Conservation (phyloP, 495 filamentous ascomycete species). For the Hyphodiscus hymeniophilus region DNA sequence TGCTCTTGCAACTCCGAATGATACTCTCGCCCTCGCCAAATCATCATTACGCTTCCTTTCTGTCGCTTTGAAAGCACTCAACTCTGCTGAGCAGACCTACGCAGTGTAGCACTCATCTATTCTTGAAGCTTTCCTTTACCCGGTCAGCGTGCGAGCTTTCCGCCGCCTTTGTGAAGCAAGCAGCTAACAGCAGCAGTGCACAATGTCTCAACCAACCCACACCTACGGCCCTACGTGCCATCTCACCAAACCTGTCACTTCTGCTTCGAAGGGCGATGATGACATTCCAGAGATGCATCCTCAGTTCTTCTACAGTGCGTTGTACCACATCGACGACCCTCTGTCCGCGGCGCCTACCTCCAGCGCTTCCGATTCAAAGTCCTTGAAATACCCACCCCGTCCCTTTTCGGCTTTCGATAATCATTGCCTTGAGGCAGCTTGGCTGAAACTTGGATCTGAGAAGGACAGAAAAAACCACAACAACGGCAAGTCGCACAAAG, state of each 20-base stretch:
- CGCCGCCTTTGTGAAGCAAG: not conserved
- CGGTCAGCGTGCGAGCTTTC: not conserved
- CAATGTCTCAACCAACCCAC: constrained; percentile 42
- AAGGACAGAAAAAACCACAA: constrained; percentile 20
- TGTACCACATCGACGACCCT: constrained; percentile 74
- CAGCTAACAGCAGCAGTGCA: constrained; percentile 1
- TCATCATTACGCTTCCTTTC: not conserved
- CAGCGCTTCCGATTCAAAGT: constrained; percentile 38
- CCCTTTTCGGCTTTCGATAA: constrained; percentile 75
- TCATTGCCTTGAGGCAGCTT: constrained; percentile 62
- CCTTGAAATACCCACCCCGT: constrained; percentile 50
- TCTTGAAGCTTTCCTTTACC: not conserved
- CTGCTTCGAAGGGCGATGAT: constrained; percentile 26
- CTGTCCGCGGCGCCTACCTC: constrained; percentile 57
- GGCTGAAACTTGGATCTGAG: constrained; percentile 46
- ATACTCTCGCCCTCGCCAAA: not conserved
- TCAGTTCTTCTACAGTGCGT: constrained; percentile 77
- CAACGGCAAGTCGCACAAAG: not conserved
- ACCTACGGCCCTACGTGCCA: constrained; percentile 48
- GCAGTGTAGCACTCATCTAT: not conserved
- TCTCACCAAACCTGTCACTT: constrained; percentile 21
- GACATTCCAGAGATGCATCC: constrained; percentile 47
- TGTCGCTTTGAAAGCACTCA: constrained; percentile 3
- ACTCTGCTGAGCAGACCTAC: constrained; percentile 10
- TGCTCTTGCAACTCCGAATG: not conserved